phyloP scores from a whole-genome alignment of 2,329 filamentous ascomycete genomes.

The Ascochyta pisi region DNA sequence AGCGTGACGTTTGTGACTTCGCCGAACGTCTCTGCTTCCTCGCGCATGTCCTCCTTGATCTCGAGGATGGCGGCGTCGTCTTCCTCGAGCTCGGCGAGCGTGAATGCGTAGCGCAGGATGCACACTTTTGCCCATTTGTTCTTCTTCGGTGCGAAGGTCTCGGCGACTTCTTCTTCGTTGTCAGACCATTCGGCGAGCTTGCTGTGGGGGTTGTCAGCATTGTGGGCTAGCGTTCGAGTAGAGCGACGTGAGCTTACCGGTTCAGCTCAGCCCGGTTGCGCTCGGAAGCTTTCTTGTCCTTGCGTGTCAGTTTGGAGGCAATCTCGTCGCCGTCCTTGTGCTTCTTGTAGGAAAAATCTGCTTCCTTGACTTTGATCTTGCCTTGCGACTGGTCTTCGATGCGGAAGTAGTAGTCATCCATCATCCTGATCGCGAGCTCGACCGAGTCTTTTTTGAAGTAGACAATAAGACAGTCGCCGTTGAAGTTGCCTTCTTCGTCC shows the following conservation, averaged over 20 bases:
- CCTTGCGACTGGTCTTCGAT: constrained; percentile 58
- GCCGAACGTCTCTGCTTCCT: constrained; percentile 87
- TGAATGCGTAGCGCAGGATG: constrained; percentile 93
- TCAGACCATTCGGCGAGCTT: constrained; percentile 96
- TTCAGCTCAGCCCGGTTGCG: constrained; percentile 90
- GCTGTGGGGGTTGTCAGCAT: constrained; percentile 53
- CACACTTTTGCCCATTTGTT: constrained; percentile 78
- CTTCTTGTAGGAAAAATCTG: constrained; percentile 92
- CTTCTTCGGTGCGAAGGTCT: constrained; percentile 55
- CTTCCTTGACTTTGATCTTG: constrained; percentile 78
- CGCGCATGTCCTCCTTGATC: constrained; percentile 92
- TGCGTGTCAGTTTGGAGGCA: constrained; percentile 61
- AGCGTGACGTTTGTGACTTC: constrained; percentile 89
- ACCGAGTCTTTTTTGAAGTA: constrained; percentile 98
- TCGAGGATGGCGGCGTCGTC: constrained; percentile 84
- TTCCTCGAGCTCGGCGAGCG: constrained; percentile 80
- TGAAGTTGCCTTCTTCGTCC: constrained; percentile 82
- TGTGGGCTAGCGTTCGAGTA: too few species aligned
- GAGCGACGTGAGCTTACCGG: constrained; percentile 48
- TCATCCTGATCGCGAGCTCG: constrained; percentile 77
- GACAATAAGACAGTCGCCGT: constrained; percentile 90
- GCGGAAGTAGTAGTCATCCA: constrained; percentile 84
- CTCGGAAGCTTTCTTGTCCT: constrained; percentile 88
- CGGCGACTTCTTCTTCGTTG: constrained; percentile 66
- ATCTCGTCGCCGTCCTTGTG: constrained; percentile 66